Percentiles rank a stretch among this genome's conserved stretches.
Conservation (phyloP, 1,139 yeast species). For the Pichia sp. region DNA sequence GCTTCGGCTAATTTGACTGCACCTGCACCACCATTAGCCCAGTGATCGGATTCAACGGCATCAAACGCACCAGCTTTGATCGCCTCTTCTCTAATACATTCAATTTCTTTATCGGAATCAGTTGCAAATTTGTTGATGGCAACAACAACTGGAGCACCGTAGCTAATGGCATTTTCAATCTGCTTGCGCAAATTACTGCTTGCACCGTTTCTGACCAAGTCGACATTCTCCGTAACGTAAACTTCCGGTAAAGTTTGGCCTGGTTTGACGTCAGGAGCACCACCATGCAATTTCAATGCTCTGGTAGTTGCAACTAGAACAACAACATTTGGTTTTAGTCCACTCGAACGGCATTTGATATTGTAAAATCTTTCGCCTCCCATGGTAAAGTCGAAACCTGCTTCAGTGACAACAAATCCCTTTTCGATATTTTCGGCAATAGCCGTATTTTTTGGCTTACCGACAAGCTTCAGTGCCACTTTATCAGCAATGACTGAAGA, state of each 20-base stretch:
- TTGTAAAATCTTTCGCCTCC: conserved; percentile 84
- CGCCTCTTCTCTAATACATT: conserved; percentile 59
- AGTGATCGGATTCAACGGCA: conserved; percentile 73
- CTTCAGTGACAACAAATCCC: conserved; percentile 79
- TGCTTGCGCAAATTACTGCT: conserved; percentile 67
- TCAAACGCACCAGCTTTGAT: conserved; percentile 68
- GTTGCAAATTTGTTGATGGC: conserved; percentile 74
- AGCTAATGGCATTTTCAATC: conserved; percentile 63
- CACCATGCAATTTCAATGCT: conserved; percentile 78
- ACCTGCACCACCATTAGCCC: conserved; percentile 80
- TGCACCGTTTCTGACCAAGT: conserved; percentile 59
- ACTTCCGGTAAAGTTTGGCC: conserved; percentile 71
- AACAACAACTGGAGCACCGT: conserved; percentile 74
- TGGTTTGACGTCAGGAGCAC: conserved; percentile 80
- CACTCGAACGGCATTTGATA: conserved; percentile 75
- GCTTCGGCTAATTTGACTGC: conserved; percentile 65
- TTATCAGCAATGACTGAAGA: conserved; percentile 77
- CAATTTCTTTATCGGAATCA: conserved; percentile 66
- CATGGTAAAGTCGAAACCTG: conserved; percentile 85
- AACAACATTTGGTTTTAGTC: conserved; percentile 66
- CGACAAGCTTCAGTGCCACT: conserved; percentile 63
- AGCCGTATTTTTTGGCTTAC: conserved; percentile 38
- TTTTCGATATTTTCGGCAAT: conserved; percentile 26
- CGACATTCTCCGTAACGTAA: conserved; percentile 64
- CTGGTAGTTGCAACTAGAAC: conserved; percentile 77